Base-by-base conservation (phyloP, 2,329 filamentous ascomycete species). In the Aspergillus spinulosporus region DNA sequence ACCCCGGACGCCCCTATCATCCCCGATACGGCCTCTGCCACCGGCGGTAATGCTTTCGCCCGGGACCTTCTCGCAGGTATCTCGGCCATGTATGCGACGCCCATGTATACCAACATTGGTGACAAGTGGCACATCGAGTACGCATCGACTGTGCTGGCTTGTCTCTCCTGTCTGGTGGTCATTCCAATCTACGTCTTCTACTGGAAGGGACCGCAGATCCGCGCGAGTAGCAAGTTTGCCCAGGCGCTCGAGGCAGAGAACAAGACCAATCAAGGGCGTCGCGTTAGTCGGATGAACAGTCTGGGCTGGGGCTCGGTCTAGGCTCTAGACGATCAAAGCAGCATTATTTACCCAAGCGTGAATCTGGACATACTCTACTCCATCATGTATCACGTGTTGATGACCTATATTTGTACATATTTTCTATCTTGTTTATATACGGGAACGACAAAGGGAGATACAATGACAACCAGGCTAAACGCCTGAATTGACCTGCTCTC, bases 21-120 rank as follows among this genome's bases (percentile, higher is more conserved):
- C 47, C 47, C 47, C 5, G 14, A 21, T 8, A 21, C 12, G 12
- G 21, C 21, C 21, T 21, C 21, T 21, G 21, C 21, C 0, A 90
- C 88, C 0, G 88, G 88, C 40, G 88, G 88, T 26, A 91, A 91
- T 60, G 88, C 88, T 1, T 90, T 88, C 74, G 82, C 87, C 2
- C 81, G 88, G 61, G 88, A 91, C 66, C 86, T 90, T 72, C 75
- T 91, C 0, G 88, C 88, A 1, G 88, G 88, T 71, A 79, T 90
- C 6, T 81, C 89, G 1, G 88, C 87, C 1, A 78, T 90, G 49
- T 87, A 86, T 11, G 84, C 87, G 0, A 82, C 82, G 0, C 87
- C 88, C 0, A 85, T 87, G 72, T 86, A 85, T 70, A 66, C 72
- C 47, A 84, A 76, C 32, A 77, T 80, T 56, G 69, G 72, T 1